Evolutionary conservation across 306 rosid genomes (phyloP).

Genomic region (Begonia masoniana): DNA sequence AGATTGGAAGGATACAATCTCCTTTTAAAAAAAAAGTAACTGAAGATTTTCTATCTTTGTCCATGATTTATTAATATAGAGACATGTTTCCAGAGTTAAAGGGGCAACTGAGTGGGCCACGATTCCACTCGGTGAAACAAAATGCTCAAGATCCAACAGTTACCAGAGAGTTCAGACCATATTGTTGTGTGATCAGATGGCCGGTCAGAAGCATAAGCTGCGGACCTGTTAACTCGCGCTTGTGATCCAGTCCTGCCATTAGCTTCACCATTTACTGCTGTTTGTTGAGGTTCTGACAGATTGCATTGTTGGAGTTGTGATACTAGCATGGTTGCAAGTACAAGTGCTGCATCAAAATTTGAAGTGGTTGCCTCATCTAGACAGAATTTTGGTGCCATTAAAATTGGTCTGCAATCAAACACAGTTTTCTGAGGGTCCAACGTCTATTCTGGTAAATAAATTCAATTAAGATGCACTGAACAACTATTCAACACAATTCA

Average conservation of each 20-base stretch:
- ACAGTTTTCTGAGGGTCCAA: not conserved
- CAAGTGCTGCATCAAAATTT: conserved; percentile 85
- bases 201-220: conserved; percentile 50
- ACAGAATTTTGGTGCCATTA: conserved; percentile 85
- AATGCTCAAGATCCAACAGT: conserved; percentile 4
- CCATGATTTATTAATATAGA: too few relatives aligned
- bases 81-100: too few relatives aligned
- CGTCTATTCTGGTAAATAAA: too few relatives aligned
- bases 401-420: conserved; percentile 55
- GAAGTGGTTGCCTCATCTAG: conserved; percentile 66
- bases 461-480: too few relatives aligned
- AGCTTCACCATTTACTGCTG: conserved; percentile 29
- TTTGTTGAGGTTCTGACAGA: conserved; percentile 47
- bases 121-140: not conserved
- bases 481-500: too few relatives aligned
- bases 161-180: conserved; percentile 97
- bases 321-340: conserved; percentile 84
- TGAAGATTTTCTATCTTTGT: too few relatives aligned
- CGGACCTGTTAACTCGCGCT: conserved; percentile 26
- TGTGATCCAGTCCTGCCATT: conserved; percentile 39
- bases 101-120: too few relatives aligned
- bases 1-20: too few relatives aligned
- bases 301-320: conserved; percentile 58
- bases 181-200: conserved; percentile 87
- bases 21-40: too few relatives aligned